These are phyloP conservation scores for Trichosporon coremiiforme DNA, from an alignment of 1,284 basidiomycete species.

Conservation along the genomic window DNA sequence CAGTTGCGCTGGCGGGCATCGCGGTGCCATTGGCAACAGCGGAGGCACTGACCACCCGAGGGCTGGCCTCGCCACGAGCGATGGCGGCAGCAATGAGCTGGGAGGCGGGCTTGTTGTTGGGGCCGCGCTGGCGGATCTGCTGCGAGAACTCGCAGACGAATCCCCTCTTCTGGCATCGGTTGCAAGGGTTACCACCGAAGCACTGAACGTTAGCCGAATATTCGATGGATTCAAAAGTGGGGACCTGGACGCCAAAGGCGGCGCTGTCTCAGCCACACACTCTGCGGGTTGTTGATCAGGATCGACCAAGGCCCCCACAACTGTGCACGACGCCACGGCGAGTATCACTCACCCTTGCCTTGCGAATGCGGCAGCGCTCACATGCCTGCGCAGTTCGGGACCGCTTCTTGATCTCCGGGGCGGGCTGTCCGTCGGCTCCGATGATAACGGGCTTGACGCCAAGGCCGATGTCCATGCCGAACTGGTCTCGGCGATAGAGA, in stretches of 20 bases:
- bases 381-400: slow-evolving; percentile 39
- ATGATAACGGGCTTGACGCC: slow-evolving; percentile 29
- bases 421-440: slow-evolving; percentile 30
- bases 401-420: slow-evolving; percentile 37
- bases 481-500: slow-evolving; percentile 20
- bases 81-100: slow-evolving; percentile 5
- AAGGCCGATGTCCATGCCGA: slow-evolving; percentile 20
- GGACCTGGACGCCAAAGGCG: background rate
- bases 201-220: slow-evolving; percentile 28
- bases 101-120: slow-evolving; percentile 28
- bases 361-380: slow-evolving; percentile 38
- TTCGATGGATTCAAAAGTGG: background rate
- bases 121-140: slow-evolving; percentile 33
- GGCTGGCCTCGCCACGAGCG: slow-evolving; percentile 7
- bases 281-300: slow-evolving; percentile 11
- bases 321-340: background rate
- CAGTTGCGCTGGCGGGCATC: background rate
- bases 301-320: background rate
- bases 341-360: slow-evolving; percentile 38
- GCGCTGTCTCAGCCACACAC: slow-evolving; percentile 15
- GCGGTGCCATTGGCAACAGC: slow-evolving; percentile 9
- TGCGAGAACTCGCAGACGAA: slow-evolving; percentile 36
- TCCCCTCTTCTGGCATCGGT: slow-evolving; percentile 33
- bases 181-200: slow-evolving; percentile 35
- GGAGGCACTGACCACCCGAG: slow-evolving; percentile 16